Evolutionary conservation across 2,329 filamentous ascomycete genomes (phyloP), one percentile per base, ranked within the genome.

Genomic region (Monilinia fructicola): DNA sequence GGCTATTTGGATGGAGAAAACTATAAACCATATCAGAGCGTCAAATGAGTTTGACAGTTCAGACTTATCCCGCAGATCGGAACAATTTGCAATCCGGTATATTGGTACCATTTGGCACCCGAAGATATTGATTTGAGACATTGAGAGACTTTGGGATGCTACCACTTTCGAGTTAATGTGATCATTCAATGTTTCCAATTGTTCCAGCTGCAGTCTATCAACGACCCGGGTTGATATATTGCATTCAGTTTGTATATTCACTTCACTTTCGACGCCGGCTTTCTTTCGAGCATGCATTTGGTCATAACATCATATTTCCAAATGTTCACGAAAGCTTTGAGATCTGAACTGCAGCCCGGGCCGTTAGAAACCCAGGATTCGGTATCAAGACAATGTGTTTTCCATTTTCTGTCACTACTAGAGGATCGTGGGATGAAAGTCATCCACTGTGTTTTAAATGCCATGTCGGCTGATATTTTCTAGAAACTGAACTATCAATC

Each of bases 401-500:
- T 48, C 12, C 28, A 16, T 5, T 16, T 50, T 38, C 10, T 61
- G 46, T 50, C 46, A 50, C 31, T 50, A 23, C 44, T 44, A 31
- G 46, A 31, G 31, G 38, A 61, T 46, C 11, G 18, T 23, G 9
- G 44, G 58, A 50, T 40, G 2, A 21, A 50, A 26, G 5, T 21
- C 5, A 12, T 26, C 28, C n/a, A 61, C n/a, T 50, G 18, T 31
- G 28, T 26, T 59, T 23, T 5, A 35, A 48, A 21, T 52, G 9
- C 23, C 21, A 61, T 52, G 21, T 44, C 40, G 26, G 35, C 66
- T 65, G 42, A 60, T 42, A 4, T 40, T n/a, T 21, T 44, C 44
- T 66, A 85, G 82, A 83, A 84, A 78, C 73, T 79, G 50, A 77
- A 78, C 31, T 85, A 85, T 76, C 78, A 76, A 42, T 77, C 74